These are phyloP conservation scores for Lobosporangium transversale DNA, from an alignment of 192 early-diverging fungal species.

Conservation along the genomic window DNA sequence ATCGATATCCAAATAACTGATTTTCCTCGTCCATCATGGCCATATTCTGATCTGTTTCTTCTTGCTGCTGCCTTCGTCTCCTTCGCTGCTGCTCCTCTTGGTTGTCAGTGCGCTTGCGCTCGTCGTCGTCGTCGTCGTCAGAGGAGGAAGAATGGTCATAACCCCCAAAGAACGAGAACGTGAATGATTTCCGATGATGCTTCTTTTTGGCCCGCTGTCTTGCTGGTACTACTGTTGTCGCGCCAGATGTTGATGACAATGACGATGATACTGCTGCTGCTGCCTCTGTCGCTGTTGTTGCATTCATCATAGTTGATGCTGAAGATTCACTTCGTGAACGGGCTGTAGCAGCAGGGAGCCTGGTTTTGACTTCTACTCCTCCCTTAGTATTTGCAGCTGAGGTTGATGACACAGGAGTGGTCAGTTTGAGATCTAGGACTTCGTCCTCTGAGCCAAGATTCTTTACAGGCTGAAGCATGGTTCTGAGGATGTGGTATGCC, in stretches of 20 bases:
- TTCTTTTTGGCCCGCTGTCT: too few species aligned
- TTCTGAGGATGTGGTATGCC: constrained; percentile 36
- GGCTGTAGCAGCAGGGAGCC: constrained; percentile 8
- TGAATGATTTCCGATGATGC: constrained; percentile 38
- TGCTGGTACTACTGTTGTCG: too few species aligned
- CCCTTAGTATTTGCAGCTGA: constrained; percentile 17
- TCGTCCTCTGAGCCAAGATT: not conserved
- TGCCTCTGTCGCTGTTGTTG: too few species aligned
- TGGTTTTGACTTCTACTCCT: constrained; percentile 29
- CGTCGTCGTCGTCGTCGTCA: too few species aligned
- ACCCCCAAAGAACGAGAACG: constrained; percentile 38
- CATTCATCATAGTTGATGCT: constrained; percentile 5
- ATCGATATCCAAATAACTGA: constrained; percentile 32
- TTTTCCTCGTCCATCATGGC: constrained; percentile 32
- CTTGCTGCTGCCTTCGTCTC: too few species aligned
- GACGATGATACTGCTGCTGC: too few species aligned
- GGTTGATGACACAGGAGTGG: constrained; percentile 10
- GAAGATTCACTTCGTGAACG: constrained; percentile 14
- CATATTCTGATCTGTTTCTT: constrained; percentile 16
- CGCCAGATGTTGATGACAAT: too few species aligned
- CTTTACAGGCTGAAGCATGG: constrained; percentile 19
- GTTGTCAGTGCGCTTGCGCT: not conserved
- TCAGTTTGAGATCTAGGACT: constrained; percentile 18
- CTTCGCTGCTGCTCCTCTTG: constrained; percentile 3
- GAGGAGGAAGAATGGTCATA: constrained; percentile 2